Evolutionary conservation across 768 basidiomycete genomes (phyloP).

Genomic region (Suillus ampliporus): DNA sequence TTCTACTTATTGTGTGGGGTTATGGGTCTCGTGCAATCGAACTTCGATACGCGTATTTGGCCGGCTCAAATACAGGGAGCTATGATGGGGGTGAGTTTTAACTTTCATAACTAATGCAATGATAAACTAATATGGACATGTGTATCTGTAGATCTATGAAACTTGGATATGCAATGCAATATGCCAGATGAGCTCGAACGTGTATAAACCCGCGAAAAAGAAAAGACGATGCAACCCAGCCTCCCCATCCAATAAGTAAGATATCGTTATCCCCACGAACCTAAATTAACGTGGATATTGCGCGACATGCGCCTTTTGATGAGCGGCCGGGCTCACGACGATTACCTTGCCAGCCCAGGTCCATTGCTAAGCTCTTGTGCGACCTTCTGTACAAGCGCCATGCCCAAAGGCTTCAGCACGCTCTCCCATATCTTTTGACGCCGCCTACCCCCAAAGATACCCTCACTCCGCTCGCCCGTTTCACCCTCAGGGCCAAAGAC

Average conservation of each 20-base stretch:
- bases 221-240: background rate
- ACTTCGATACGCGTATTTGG: too few species aligned
- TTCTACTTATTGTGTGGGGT: too few species aligned
- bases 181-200: background rate
- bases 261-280: background rate
- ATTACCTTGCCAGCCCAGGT: constrained; percentile 43
- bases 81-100: too few species aligned
- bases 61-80: too few species aligned
- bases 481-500: constrained; percentile 87
- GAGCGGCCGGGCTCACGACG: background rate
- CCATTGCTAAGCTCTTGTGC: constrained; percentile 78
- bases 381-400: constrained; percentile 70
- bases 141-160: background rate
- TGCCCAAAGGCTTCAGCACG: constrained; percentile 71
- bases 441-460: constrained; percentile 70
- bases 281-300: background rate
- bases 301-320: background rate
- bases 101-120: background rate
- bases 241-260: too few species aligned
- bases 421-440: constrained; percentile 65
- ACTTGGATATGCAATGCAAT: background rate
- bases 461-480: constrained; percentile 68
- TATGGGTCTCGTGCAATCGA: too few species aligned
- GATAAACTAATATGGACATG: background rate
- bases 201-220: background rate